Base-by-base conservation (phyloP, 148 eudicot genomes). In the Limonium bicolor region DNA sequence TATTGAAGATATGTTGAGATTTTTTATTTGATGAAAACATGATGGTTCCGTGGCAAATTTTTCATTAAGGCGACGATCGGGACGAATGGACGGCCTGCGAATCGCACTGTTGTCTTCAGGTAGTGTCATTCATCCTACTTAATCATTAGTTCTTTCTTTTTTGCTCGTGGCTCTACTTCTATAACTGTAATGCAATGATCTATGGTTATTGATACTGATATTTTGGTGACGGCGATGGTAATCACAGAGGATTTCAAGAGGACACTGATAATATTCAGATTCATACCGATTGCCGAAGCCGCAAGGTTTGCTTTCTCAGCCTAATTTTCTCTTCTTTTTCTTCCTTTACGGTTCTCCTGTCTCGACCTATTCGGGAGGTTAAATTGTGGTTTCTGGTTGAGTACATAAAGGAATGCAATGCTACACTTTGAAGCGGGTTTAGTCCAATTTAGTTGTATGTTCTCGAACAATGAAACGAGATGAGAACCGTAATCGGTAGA, bases 41-140 rank as follows among this genome's bases (percentile, higher is more conserved):
- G 12, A 1, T 32, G 14, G 15, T 36, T 15, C 10, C 11, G 17
- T 18, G 51, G 21, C 9, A 9, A 7, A 29, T n/a, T 48, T 1
- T 53, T n/a, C n/a, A n/a, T n/a, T n/a, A n/a, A 85, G 86, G 87
- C 88, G 17, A 81, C 93, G 0, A 62, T 82, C n/a, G 73, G 72
- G 61, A 57, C 81, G 6, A 71, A 75, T 62, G 78, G 83, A 15
- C 60, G 60, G 51, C 94, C 96, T 22, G 60, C 84, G 4, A 88
- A 77, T 70, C 93, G 97, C 32, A 84, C 93, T 11, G 93, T 84
- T 17, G 95, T 84, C 59, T 88, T 88, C 73, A 69, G 92, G 96
- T 82, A 13, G n/a, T n/a, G n/a, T n/a, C n/a, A 7, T 36, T 8
- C 4, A n/a, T 25, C 40, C 14, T n/a, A 5, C 20, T 19, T 10